Base-by-base conservation (phyloP, 129 eudicot genomes). In the Tagetes patula region DNA sequence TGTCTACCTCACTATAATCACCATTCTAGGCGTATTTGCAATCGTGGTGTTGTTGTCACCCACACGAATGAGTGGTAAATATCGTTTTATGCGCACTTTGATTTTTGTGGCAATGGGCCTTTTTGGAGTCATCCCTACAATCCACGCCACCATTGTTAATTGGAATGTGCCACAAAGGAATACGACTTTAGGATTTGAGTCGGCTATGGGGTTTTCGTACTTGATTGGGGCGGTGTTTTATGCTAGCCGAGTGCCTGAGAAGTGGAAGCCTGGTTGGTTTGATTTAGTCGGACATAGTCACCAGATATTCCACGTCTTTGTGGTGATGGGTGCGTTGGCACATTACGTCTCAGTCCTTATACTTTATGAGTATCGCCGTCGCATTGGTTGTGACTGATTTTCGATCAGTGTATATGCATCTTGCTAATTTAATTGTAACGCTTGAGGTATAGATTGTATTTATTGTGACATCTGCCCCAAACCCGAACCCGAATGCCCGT, bases 201-300 rank as follows among this genome's bases (percentile, higher is more conserved):
- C 81, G n/a, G 85, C 63, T 30, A 94, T 94, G 98, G 97, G 92
- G 5, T 50, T 88, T 67, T 90, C 88, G 7, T 94, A 94, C 69
- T 78, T 90, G 80, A 70, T 83, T 0, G 98, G 98, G 63, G 87
- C 98, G 12, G 63, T 81, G 82, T 85, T 94, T 73, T 90, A 94
- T 56, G 93, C 84, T 66, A 76, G 79, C 56, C 85, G 97, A 73
- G 73, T 94, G 7, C 98, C 98, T 0, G 98, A 94, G 84, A 80
- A 92, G 69, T 94, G 93, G 96, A 79, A 36, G 82, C 96, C 98
- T 0, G 98, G 98, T 20, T 86, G 86, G 90, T 94, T 94, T 76
- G 98, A 94, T 67, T 69, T 94, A 14, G 92, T 91, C 3, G 98
- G 98, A 3, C 97, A 94, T 40, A 94, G 98, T 59, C 98, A 93